These are phyloP conservation scores for Cyberlindnera americana DNA, from an alignment of 805 yeast species.

Conservation along the genomic window DNA sequence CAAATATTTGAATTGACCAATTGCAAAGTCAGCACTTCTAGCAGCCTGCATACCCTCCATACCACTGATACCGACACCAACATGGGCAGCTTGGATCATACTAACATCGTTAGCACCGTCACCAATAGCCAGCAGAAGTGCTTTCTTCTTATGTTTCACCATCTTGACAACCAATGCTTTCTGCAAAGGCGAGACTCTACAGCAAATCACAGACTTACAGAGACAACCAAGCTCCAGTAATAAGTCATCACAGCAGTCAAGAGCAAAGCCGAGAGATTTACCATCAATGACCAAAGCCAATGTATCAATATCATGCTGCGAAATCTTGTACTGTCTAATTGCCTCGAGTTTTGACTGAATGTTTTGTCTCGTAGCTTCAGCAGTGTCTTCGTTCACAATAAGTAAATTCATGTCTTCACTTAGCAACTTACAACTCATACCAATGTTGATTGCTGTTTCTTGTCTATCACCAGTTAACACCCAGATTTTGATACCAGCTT, in stretches of 20 bases:
- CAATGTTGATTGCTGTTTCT: slow-evolving; percentile 97
- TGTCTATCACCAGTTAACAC: slow-evolving; percentile 98
- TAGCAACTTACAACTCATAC: slow-evolving; percentile 92
- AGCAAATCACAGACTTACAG: slow-evolving; percentile 95
- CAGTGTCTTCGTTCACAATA: slow-evolving; percentile 81
- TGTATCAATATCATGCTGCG: slow-evolving; percentile 67
- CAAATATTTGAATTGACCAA: slow-evolving; percentile 90
- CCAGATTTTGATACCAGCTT: slow-evolving; percentile 97
- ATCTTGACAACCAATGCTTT: slow-evolving; percentile 94
- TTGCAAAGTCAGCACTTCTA: slow-evolving; percentile 93
- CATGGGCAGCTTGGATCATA: slow-evolving; percentile 99
- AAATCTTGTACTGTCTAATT: slow-evolving; percentile 59
- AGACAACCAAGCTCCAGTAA: slow-evolving; percentile 75
- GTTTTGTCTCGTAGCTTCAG: slow-evolving; percentile 72
- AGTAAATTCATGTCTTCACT: slow-evolving; percentile 95
- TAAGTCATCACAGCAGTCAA: slow-evolving; percentile 77
- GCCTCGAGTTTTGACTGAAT: slow-evolving; percentile 73
- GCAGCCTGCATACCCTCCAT: slow-evolving; percentile 99
- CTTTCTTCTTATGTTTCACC: slow-evolving; percentile 76
- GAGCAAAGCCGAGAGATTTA: slow-evolving; percentile 79
- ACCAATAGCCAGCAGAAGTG: slow-evolving; percentile 86
- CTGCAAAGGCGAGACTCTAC: slow-evolving; percentile 96
- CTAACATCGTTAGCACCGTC: slow-evolving; percentile 99
- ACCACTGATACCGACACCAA: slow-evolving; percentile 98
- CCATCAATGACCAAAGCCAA: slow-evolving; percentile 94